phyloP scores from a whole-genome alignment of 116 monocot species.

The Thalassia testudinum region DNA sequence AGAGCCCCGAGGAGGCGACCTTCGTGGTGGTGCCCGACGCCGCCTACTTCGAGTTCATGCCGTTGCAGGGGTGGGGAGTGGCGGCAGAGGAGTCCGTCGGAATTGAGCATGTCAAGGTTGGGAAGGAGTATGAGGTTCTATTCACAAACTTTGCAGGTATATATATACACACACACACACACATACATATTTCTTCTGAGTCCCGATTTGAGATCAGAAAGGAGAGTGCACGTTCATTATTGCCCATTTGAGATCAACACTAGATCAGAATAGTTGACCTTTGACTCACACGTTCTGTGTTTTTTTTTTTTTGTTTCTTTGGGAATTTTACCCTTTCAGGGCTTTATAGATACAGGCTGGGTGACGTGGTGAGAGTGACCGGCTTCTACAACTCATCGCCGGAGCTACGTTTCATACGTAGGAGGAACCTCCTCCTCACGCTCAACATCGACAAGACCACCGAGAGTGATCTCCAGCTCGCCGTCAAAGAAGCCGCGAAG shows the following conservation, averaged over 20 bases:
- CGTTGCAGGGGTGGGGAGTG: conserved; percentile 6
- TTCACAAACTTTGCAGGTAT: conserved; percentile 72
- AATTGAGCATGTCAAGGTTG: conserved; percentile 40
- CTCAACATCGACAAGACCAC: conserved; percentile 97
- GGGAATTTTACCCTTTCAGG: conserved; percentile 27
- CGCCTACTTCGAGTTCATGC: conserved; percentile 89
- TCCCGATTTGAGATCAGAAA: too few species aligned
- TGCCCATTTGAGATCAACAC: too few species aligned
- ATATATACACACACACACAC: too few species aligned
- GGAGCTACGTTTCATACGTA: conserved; percentile 55
- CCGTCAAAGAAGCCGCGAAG: conserved; percentile 63
- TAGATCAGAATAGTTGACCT: too few species aligned
- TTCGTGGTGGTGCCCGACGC: conserved; percentile 69
- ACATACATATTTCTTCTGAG: too few species aligned
- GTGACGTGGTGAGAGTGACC: conserved; percentile 58
- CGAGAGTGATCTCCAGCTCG: conserved; percentile 77
- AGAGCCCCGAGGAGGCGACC: conserved; percentile 30
- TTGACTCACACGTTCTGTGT: too few species aligned
- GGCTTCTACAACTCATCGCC: conserved; percentile 87
- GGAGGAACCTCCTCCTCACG: conserved; percentile 60
- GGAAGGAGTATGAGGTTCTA: conserved; percentile 61
- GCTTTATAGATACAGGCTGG: conserved; percentile 72
- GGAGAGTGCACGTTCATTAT: too few species aligned
- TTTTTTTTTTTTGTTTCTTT: neutral
- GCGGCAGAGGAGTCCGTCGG: conserved; percentile 13